Percentiles rank a stretch among this genome's conserved stretches.
These are phyloP conservation scores for Melanomma pulvis-pyrius DNA, from an alignment of 495 filamentous ascomycete species.

Conservation along the genomic window DNA sequence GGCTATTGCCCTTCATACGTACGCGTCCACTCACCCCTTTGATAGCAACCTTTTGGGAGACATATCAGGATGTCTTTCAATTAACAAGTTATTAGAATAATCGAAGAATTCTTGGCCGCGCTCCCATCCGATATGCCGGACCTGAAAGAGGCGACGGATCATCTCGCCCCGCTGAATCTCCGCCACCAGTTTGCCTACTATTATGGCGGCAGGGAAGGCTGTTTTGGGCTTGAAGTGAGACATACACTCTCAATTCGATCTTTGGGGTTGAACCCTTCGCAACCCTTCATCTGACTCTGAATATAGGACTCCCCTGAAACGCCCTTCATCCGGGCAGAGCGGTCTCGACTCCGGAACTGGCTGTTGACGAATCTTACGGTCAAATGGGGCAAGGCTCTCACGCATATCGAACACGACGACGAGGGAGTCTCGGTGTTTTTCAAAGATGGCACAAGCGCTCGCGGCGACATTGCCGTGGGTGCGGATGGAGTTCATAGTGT, in stretches of 20 bases:
- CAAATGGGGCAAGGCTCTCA: constrained; percentile 3
- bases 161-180: constrained; percentile 2
- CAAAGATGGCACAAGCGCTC: constrained; percentile 3
- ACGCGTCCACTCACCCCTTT: background rate
- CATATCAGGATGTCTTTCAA: background rate
- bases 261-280: no score
- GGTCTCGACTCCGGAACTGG: background rate
- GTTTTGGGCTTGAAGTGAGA: background rate
- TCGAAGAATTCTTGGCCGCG: constrained; percentile 1
- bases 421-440: constrained; percentile 1
- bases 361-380: background rate
- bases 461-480: constrained; percentile 8
- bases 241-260: background rate
- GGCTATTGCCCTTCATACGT: constrained; percentile 13
- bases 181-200: background rate
- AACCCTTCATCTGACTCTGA: background rate
- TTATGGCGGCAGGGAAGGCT: background rate
- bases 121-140: constrained; percentile 13
- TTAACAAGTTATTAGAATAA: background rate
- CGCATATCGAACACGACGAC: constrained; percentile 1
- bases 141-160: constrained; percentile 3
- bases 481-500: constrained; percentile 10
- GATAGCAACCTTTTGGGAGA: background rate
- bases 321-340: constrained; percentile 10
- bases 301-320: constrained; percentile 1